These are phyloP conservation scores for Claviceps sp. DNA, from an alignment of 2,329 filamentous ascomycete genomes.

Conservation along the genomic window DNA sequence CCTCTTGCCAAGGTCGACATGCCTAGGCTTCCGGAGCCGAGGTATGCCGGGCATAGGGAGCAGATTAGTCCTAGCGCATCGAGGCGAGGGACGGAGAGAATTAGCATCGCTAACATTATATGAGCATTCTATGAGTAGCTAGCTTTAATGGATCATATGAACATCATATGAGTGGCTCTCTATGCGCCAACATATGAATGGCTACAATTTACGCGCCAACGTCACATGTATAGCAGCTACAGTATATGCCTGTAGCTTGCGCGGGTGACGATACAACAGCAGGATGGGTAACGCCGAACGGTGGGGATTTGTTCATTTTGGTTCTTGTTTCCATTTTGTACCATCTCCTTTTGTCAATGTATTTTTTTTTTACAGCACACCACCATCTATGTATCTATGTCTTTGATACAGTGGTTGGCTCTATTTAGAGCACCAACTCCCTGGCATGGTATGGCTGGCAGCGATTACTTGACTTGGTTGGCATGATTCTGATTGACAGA, in stretches of 20 bases:
- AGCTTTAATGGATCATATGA: too few relatives aligned
- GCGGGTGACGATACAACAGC: too few relatives aligned
- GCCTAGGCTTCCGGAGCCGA: constrained; percentile 16
- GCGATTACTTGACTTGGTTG: constrained; percentile 4
- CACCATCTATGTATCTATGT: too few relatives aligned
- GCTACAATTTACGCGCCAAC: too few relatives aligned
- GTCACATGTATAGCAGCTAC: too few relatives aligned
- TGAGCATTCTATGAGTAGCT: constrained; percentile 10
- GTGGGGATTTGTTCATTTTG: not conserved
- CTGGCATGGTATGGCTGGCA: constrained; percentile 1
- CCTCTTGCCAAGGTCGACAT: constrained; percentile 14
- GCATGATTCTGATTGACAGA: constrained; percentile 6
- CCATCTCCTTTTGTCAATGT: too few relatives aligned
- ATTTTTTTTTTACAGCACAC: not conserved
- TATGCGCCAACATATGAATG: too few relatives aligned
- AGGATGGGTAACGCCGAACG: too few relatives aligned
- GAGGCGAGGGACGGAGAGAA: constrained; percentile 18
- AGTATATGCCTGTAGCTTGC: too few relatives aligned
- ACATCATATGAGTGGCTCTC: too few relatives aligned
- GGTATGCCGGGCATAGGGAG: constrained; percentile 16
- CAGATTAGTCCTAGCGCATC: constrained; percentile 15
- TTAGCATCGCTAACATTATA: constrained; percentile 26
- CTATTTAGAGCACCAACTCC: too few relatives aligned
- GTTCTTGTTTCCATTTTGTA: not conserved
- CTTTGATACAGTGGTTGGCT: too few relatives aligned